These are phyloP conservation scores for Leptodermis oblonga DNA, from an alignment of 257 asterid genomes.

Conservation along the genomic window DNA sequence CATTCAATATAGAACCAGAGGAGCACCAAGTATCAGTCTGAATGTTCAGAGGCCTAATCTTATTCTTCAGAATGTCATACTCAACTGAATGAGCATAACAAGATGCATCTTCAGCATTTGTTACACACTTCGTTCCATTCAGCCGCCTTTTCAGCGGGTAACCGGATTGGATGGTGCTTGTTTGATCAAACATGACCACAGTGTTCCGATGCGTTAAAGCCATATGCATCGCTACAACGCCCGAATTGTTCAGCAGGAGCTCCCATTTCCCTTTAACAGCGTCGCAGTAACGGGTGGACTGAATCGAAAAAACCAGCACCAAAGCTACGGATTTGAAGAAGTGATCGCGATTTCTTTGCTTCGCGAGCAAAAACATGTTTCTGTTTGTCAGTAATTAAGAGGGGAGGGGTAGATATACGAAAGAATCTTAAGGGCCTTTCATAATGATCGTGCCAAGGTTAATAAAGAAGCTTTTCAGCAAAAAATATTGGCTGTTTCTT, in stretches of 20 bases:
- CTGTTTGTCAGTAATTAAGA: neutral
- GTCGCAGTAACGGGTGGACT: neutral
- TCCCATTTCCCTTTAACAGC: slow-evolving; percentile 47
- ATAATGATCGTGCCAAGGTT: neutral
- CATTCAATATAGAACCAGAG: slow-evolving; percentile 53
- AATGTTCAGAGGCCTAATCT: too few relatives aligned
- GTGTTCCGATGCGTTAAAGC: slow-evolving; percentile 54
- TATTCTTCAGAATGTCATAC: too few relatives aligned
- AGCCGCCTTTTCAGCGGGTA: slow-evolving; percentile 29
- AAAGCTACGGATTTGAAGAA: slow-evolving; percentile 18
- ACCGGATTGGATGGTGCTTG: slow-evolving; percentile 30
- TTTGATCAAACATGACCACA: slow-evolving; percentile 51
- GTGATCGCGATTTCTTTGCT: neutral
- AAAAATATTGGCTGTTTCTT: neutral
- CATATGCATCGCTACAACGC: slow-evolving; percentile 69
- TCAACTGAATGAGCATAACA: too few relatives aligned
- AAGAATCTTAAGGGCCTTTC: neutral
- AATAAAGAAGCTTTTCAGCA: neutral
- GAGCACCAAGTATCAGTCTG: too few relatives aligned
- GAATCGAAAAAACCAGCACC: slow-evolving; percentile 14
- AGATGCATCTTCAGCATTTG: slow-evolving; percentile 13
- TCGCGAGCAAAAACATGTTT: slow-evolving; percentile 20
- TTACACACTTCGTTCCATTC: slow-evolving; percentile 38
- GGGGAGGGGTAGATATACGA: neutral
- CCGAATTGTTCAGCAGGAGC: slow-evolving; percentile 43